Base-by-base conservation (phyloP, 1,284 basidiomycete genomes). In the Tremellales sp. region DNA sequence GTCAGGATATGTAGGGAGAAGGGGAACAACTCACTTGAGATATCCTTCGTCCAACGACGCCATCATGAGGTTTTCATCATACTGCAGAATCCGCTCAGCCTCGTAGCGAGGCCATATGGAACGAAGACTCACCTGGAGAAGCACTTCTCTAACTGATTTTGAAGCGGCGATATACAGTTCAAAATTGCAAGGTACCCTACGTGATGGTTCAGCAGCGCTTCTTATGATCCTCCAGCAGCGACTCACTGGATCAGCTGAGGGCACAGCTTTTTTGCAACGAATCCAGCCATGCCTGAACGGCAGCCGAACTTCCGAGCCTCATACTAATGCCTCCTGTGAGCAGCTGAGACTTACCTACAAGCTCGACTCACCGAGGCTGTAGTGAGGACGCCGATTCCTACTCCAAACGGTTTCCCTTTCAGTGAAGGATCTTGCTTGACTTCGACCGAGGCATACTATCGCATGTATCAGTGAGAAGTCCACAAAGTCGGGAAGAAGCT, bases 201-300 rank as follows among this genome's bases (percentile, higher is more conserved):
- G 8, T 9, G 9, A 18, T 9, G 10, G 8, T 10, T 14, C 14
- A 43, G 49, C 45, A 47, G 48, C 24, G 9, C 8, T 43, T 43
- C 13, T 37, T 40, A n/a, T 29, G 21, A 31, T 24, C 16, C 32
- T 26, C n/a, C 13, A 37, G 14, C 31, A 21, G 21, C 25, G 6
- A 53, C 68, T 57, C 50, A 73, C 70, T 90, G 74, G 35, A 89
- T 83, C n/a, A 98, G 79, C 8, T 93, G 82, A 1, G 93, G 92
- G 65, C 92, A 97, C 8, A 98, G 80, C 62, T 90, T 93, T 74
- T 85, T 86, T 13, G 93, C 94, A 34, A 97, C 84, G 68, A 92
- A 93, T 38, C 82, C 87, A 79, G 89, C 80, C 90, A 93, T 93
- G 25, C 87, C 90, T 4, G 87, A 90, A 22, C 90, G 81, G 27